Evolutionary conservation across 2,329 filamentous ascomycete species (phyloP).

Genomic region (Talaromyces sp.): DNA sequence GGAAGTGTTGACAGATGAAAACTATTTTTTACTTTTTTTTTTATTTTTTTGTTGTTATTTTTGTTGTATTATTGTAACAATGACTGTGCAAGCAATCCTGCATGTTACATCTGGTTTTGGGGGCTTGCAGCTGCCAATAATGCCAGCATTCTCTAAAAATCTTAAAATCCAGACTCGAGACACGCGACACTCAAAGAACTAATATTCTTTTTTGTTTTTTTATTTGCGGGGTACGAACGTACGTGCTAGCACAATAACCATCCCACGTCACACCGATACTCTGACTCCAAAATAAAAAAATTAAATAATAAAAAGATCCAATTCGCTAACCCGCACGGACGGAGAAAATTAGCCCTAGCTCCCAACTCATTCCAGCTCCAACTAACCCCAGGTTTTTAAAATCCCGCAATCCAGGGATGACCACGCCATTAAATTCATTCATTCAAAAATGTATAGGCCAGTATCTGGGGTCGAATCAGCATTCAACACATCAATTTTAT

Average conservation of each 20-base stretch:
- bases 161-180: too few species aligned
- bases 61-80: too few species aligned
- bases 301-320: neutral
- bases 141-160: too few species aligned
- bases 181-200: too few species aligned
- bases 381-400: neutral
- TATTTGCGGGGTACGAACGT: too few species aligned
- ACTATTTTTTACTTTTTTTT: neutral
- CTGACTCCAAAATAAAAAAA: neutral
- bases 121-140: neutral
- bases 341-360: neutral
- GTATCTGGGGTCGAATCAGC: neutral
- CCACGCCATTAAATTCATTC: too few species aligned
- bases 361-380: too few species aligned
- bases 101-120: neutral
- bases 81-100: neutral
- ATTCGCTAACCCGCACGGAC: neutral
- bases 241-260: too few species aligned
- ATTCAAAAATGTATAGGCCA: too few species aligned
- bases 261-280: neutral
- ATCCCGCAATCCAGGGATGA: neutral
- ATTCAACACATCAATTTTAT: too few species aligned
- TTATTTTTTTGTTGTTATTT: too few species aligned
- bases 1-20: neutral
- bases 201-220: neutral